Evolutionary conservation across 2,329 filamentous ascomycete species (phyloP), one percentile per base, ranked within the genome.

Genomic region (Xylariales sp.): DNA sequence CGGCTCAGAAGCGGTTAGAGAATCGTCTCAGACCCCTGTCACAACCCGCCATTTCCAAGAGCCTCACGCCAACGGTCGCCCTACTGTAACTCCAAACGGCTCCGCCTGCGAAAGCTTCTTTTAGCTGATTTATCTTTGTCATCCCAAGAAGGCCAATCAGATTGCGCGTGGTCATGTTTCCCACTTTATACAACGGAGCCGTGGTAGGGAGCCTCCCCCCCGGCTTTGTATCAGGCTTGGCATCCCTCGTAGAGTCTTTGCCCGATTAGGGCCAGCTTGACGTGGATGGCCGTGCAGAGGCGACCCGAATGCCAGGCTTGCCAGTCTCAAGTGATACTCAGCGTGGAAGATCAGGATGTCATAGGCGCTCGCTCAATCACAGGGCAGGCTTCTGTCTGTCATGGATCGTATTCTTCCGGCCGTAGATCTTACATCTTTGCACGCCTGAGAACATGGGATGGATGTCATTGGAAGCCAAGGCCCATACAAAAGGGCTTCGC

Each of bases 1-100:
- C 43, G 50, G 46, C 48, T 50, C 24, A 8, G 24, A 27, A 38
- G 40, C 40, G 41, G 54, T 57, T 51, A 51, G 54, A 58, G 51
- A 52, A 24, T 34, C 47, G 57, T 59, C 55, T 59, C 57, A 53
- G 32, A 52, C 54, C 57, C 57, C 46, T 47, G 54, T 42, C 46
- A 28, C 42, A 38, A 16, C 47, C 39, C 33, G 45, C 40, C 44
- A 45, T 48, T 42, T 48, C 45, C 40, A 29, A 20, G 41, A 27
- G 37, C 42, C 31, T 37, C 32, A 44, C 42, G 27, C 38, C 38
- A 45, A 31, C 16, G 16, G 29, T 25, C 16, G 20, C 25, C 24
- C 28, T 29, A 25, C 15, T 40, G 21, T 12, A n/a, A 27, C 24
- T 27, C 7, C 24, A 27, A 27, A 27, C 24, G 24, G 12, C 16